Base-by-base conservation (phyloP, 2,329 filamentous ascomycete genomes). In the Colletotrichum tofieldiae region DNA sequence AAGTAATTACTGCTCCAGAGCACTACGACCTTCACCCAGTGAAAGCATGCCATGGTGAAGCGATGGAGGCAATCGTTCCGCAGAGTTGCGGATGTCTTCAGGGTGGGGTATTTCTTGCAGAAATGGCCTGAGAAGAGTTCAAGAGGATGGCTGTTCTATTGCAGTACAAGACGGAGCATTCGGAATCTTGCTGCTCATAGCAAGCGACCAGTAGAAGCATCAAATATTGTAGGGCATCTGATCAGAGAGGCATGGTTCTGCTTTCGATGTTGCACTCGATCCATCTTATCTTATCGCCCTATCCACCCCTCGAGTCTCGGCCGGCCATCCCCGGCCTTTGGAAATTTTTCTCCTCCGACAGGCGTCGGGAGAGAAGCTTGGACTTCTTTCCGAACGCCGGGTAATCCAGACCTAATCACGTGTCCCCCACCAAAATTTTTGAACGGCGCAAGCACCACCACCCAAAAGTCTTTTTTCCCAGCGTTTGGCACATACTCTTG, bases 351-450 rank as follows among this genome's bases (percentile, higher is more conserved):
- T 11, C n/a, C 20, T 20, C 16, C 56, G 14, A 8, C n/a, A 20
- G 39, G 14, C 12, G 6, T 4, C 45, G n/a, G 32, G 32, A 6
- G 5, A 29, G 26, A 39, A 68, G 49, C 69, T 49, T 41, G 59
- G 59, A 45, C 18, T 18, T 6, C 52, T 55, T 37, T 37, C 9
- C 9, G 16, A 55, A 8, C 6, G 8, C 51, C 35, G n/a, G 51
- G 35, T 26, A 65, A 11, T 29, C 5, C 6, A 26, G 45, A 68
- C 61, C 45, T 64, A 54, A 52, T 69, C 65, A 69, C 65, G 69
- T 64, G 66, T 14, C 5, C 3, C 9, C 11, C n/a, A 32, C 47
- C 18, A 41, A 54, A 37, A 59, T 41, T 32, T 16, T 26, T n/a
- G 43, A 37, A 43, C 47, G 20, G 18, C 32, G 32, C 18, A 18